Percentiles rank a stretch among this genome's conserved stretches.
Evolutionary conservation across 2,329 filamentous ascomycete species (phyloP).

Genomic region (Penicillium glabrum): DNA sequence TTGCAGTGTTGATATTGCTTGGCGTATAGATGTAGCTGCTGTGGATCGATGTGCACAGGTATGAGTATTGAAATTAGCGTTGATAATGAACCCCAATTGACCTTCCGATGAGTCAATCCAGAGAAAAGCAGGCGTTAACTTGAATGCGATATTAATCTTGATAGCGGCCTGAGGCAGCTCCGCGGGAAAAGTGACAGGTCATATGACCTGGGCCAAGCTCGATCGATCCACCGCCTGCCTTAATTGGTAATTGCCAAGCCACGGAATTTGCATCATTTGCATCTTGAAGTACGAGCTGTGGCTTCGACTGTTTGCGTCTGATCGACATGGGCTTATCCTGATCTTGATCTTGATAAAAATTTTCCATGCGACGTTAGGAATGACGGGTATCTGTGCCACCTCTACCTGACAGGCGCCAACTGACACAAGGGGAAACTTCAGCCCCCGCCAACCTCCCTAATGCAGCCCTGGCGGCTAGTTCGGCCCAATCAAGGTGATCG

Average conservation of each 20-base stretch:
- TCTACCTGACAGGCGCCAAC: conserved; percentile 10
- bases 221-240: not conserved
- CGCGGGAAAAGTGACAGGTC: conserved; percentile 11
- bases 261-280: not conserved
- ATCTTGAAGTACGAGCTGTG: conserved; percentile 5
- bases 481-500: conserved; percentile 16
- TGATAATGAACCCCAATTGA: not conserved
- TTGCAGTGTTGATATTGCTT: conserved; percentile 9
- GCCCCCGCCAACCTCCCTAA: conserved; percentile 3
- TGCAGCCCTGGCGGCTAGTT: conserved; percentile 5
- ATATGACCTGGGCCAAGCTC: conserved; percentile 1
- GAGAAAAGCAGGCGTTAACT: not conserved
- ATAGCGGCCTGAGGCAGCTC: conserved; percentile 20
- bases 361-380: conserved; percentile 17
- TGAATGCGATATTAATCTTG: not conserved
- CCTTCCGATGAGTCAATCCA: not conserved
- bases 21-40: not conserved
- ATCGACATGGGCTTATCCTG: conserved; percentile 14
- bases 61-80: not conserved
- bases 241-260: not conserved
- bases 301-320: not conserved
- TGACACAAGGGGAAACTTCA: conserved; percentile 1
- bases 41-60: not conserved
- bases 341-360: conserved; percentile 4
- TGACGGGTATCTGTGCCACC: conserved; percentile 4